Percentiles rank a stretch among this genome's conserved stretches.
Conservation (phyloP, 164 flowering plant species). For the Tetrastigma voinierianum region DNA sequence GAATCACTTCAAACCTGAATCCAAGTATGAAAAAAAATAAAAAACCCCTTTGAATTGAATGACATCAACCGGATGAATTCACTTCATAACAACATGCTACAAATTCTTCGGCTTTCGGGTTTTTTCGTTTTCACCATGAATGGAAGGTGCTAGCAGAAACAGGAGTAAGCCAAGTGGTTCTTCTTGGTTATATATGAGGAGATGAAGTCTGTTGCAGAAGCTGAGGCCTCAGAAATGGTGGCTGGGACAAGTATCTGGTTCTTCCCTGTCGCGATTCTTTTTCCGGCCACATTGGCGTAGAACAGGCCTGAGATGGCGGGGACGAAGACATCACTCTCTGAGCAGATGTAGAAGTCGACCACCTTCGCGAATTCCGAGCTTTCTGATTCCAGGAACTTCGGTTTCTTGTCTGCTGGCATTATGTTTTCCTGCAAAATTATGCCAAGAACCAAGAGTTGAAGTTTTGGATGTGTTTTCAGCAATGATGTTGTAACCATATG, state of each 20-base stretch:
- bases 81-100: too few relatives aligned
- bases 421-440: conserved; percentile 63
- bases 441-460: too few relatives aligned
- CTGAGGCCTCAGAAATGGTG: conserved; percentile 40
- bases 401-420: conserved; percentile 72
- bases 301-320: conserved; percentile 96
- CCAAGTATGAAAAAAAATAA: too few relatives aligned
- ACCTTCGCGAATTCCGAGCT: conserved; percentile 60
- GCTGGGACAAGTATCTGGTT: conserved; percentile 75
- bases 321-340: conserved; percentile 86
- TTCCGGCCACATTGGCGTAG: conserved; percentile 81
- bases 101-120: too few relatives aligned
- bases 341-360: conserved; percentile 78
- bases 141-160: conserved; percentile 55
- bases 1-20: too few relatives aligned
- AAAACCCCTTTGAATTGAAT: too few relatives aligned
- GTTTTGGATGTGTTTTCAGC: too few relatives aligned
- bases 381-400: conserved; percentile 47
- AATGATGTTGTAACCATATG: too few relatives aligned
- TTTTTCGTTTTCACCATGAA: too few relatives aligned
- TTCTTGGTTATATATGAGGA: conserved; percentile 70
- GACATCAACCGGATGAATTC: too few relatives aligned
- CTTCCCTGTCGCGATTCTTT: conserved; percentile 68
- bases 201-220: conserved; percentile 49
- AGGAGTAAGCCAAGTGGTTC: conserved; percentile 87